Base-by-base conservation (phyloP, 2,329 filamentous ascomycete species). In the Neodidymelliopsis sp. region DNA sequence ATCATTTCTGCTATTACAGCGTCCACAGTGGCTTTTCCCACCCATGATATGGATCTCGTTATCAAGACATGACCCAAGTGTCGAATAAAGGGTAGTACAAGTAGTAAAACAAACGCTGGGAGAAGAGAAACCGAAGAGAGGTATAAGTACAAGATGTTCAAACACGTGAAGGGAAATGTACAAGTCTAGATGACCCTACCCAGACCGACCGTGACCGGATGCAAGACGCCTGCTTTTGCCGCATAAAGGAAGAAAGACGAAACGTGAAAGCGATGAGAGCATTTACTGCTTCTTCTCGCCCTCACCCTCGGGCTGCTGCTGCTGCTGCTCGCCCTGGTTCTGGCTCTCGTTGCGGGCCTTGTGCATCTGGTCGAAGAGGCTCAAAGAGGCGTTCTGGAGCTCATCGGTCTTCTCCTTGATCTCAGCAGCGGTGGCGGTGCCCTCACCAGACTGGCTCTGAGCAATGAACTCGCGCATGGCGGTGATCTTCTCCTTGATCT, bases 361-460 rank as follows among this genome's bases (percentile, higher is more conserved):
- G 89, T 99, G 93, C 90, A 99, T 96, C 89, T 97, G 97, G 82
- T 97, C 94, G 77, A 99, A 97, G 71, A 97, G 87, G 80, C 90
- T 96, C 79, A 99, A 82, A 78, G 89, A 93, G 64, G 93, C 90
- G 75, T 89, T 90, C 82, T 97, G 94, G 73, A 99, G 89, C 79
- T 97, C 93, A 63, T 97, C 94, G 69, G 90, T 95, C 90, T 97
- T 97, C 81, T 90, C 86, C 89, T 97, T 97, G 78, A 99, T 88
- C 79, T 97, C 90, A 60, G 90, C 89, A 40, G 92, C 89, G 54
- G 91, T 95, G 69, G 89, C 85, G 56, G 81, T 85, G 70, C 87
- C 86, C 82, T 99, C 94, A 59, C 93, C 93, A 68, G 90, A 85
- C 82, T 97, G 93, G 84, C 85, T 95, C 87, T 96, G 92, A 80